phyloP scores from a whole-genome alignment of 768 basidiomycete species.

The Saitozyma sp. region DNA sequence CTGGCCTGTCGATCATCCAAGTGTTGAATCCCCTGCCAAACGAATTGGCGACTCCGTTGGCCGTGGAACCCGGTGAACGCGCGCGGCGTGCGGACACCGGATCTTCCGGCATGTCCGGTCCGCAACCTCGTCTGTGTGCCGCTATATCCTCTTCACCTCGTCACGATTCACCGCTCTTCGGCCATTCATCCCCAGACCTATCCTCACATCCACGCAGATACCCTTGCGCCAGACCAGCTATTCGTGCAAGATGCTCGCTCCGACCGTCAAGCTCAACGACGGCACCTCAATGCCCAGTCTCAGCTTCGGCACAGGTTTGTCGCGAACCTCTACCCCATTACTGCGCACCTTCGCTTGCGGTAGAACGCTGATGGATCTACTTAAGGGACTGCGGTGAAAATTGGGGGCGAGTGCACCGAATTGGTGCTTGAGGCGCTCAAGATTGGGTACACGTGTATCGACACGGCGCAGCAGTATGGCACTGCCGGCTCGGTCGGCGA shows the following conservation, averaged over 20 bases:
- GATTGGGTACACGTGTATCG: slow-evolving; percentile 45
- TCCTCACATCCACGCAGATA: no score
- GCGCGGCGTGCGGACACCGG: no score
- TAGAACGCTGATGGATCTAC: no score
- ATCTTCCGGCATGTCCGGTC: no score
- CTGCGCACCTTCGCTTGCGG: no score
- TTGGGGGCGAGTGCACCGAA: slow-evolving; percentile 15
- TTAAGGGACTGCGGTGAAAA: not conserved
- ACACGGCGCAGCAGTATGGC: slow-evolving; percentile 48
- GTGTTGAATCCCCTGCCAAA: not conserved
- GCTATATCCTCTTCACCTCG: no score
- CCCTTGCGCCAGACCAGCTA: no score
- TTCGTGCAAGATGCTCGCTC: not conserved
- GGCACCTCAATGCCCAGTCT: slow-evolving; percentile 28
- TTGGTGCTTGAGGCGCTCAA: slow-evolving; percentile 30
- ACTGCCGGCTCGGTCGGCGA: slow-evolving; percentile 49
- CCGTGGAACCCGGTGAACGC: no score
- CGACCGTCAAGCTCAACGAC: slow-evolving; percentile 36
- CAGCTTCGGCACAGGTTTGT: slow-evolving; percentile 32
- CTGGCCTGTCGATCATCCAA: not conserved
- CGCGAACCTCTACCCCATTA: not conserved
- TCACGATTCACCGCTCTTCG: no score
- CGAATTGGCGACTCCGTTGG: not conserved
- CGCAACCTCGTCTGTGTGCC: no score
- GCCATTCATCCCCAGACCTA: no score